Evolutionary conservation across 148 eudicot species (phyloP).

Genomic region (Spergularia bocconei): DNA sequence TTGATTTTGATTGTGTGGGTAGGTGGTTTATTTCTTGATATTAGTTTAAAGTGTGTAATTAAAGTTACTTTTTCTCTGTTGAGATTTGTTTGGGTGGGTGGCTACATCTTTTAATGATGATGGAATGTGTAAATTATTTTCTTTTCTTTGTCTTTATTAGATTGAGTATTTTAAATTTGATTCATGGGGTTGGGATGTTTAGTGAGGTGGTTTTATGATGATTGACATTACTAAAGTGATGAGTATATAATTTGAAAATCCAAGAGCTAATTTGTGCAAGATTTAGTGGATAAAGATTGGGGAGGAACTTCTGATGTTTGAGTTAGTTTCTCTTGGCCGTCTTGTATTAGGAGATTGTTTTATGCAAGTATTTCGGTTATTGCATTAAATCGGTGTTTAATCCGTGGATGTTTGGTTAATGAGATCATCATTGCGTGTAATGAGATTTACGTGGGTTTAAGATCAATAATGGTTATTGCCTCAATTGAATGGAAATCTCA

Average conservation of each 20-base stretch:
- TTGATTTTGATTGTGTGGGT: too few species aligned
- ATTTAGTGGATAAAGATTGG: neutral
- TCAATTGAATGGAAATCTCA: too few species aligned
- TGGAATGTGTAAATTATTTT: neutral
- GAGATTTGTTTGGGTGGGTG: neutral
- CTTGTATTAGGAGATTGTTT: neutral
- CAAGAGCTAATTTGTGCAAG: neutral
- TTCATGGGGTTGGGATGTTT: too few species aligned
- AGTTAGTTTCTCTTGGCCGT: neutral
- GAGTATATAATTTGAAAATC: too few species aligned
- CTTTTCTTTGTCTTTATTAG: neutral
- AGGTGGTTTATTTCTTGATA: too few species aligned
- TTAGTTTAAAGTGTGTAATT: too few species aligned
- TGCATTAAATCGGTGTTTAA: neutral
- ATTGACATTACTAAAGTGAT: too few species aligned
- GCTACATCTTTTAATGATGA: neutral
- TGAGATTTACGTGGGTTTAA: too few species aligned
- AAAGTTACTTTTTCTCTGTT: neutral
- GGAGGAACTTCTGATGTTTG: neutral
- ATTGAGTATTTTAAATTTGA: neutral
- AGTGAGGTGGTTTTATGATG: too few species aligned
- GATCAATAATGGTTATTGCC: too few species aligned
- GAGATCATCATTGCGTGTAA: too few species aligned
- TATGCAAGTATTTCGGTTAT: neutral
- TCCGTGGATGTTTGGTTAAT: too few species aligned